These are phyloP conservation scores for Camelina sativa DNA, from an alignment of 345 rosid genomes.

Conservation along the genomic window DNA sequence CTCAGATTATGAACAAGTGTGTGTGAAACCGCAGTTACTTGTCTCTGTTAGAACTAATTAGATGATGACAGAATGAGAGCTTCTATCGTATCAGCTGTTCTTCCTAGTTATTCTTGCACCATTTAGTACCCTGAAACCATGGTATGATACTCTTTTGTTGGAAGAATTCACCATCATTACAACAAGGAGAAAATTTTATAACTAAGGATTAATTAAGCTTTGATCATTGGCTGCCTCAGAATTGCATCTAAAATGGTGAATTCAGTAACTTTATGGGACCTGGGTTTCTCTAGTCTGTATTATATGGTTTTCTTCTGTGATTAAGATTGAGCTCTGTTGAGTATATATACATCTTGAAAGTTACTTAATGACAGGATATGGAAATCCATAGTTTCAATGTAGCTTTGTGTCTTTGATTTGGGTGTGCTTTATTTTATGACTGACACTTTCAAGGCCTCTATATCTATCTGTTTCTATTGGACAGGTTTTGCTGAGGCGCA, in stretches of 20 bases:
- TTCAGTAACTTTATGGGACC: not conserved
- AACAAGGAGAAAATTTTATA: no score
- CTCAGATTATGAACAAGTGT: no score
- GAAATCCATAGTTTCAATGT: conserved; percentile 9
- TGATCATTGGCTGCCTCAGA: conserved; percentile 8
- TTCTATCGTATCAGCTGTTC: no score
- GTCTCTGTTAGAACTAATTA: no score
- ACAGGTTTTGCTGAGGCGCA: conserved; percentile 46
- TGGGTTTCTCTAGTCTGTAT: not conserved
- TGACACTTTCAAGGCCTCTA: not conserved
- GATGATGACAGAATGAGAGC: no score
- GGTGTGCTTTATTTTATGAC: not conserved
- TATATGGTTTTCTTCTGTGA: not conserved
- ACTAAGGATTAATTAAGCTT: no score
- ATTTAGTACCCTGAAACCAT: no score
- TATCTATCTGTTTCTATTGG: not conserved
- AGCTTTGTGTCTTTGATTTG: conserved; percentile 20
- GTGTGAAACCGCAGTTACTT: no score
- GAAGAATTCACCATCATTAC: no score
- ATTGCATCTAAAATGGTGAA: not conserved
- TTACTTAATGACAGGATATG: not conserved
- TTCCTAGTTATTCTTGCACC: no score
- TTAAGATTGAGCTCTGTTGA: not conserved
- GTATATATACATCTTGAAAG: not conserved
- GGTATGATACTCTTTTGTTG: no score